Percentiles rank a stretch among this genome's conserved stretches.
phyloP scores from a whole-genome alignment of 805 yeast species.

The Phaffomyces thermotolerans region DNA sequence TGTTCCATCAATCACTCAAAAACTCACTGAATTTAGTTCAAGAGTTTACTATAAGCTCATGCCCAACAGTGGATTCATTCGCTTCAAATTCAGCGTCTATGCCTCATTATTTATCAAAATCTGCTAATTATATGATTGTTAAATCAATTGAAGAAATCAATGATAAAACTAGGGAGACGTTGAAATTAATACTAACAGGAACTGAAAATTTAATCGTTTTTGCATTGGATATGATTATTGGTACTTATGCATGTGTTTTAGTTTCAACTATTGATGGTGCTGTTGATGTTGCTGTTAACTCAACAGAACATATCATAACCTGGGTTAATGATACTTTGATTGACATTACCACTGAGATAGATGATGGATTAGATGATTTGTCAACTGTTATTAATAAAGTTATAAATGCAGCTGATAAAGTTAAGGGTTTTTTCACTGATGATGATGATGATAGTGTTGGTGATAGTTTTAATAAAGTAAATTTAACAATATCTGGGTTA shows the following conservation, averaged over 20 bases:
- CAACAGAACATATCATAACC: constrained; percentile 55
- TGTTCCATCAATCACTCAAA: constrained; percentile 46
- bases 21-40: constrained; percentile 35
- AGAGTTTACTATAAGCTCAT: constrained; percentile 33
- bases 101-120: constrained; percentile 49
- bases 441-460: constrained; percentile 25
- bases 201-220: constrained; percentile 56
- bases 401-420: constrained; percentile 40
- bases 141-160: constrained; percentile 42
- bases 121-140: constrained; percentile 47
- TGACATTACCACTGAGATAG: constrained; percentile 50
- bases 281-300: constrained; percentile 63
- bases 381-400: constrained; percentile 51
- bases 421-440: constrained; percentile 50
- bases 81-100: constrained; percentile 31
- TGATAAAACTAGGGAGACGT: constrained; percentile 34
- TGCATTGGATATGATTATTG: constrained; percentile 64
- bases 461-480: constrained; percentile 37
- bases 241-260: constrained; percentile 80
- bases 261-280: constrained; percentile 69
- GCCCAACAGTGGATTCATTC: constrained; percentile 39
- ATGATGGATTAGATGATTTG: constrained; percentile 57
- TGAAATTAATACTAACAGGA: constrained; percentile 45
- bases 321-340: constrained; percentile 56
- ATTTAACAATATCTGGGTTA: constrained; percentile 50